Evolutionary conservation across 208 protist genomes (phyloP), one percentile per base, ranked within the genome.

Genomic region (Crithidia expoeki): DNA sequence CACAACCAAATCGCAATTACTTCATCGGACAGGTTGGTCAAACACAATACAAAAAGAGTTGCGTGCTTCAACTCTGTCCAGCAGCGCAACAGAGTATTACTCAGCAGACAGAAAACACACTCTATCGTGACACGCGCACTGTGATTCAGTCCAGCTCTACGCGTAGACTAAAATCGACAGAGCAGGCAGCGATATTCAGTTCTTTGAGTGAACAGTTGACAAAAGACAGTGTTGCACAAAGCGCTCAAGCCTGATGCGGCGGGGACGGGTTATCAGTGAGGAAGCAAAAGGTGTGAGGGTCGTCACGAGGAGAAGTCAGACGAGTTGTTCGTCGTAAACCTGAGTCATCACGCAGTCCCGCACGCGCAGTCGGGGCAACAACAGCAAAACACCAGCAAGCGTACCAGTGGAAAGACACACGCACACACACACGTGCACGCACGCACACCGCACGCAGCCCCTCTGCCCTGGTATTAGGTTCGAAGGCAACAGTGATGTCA

Each of bases 261-360:
- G 23, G 51, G 23, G 68, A 46, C 68, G 30, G 68, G 38, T 40
- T n/a, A 50, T 74, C 68, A 74, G 68, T 74, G 68, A 74, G 68
- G 68, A 74, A 74, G 68, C 68, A 74, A 74, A 74, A 74, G 68
- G 52, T 47, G 51, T 74, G 28, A 36, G 11, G 30, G 21, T 74
- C 68, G 52, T 73, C 68, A 73, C 38, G 40, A 52, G 34, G 36
- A 59, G 25, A 25, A 33, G 12, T 73, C 68, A 73, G 68, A 60
- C 68, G 68, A 73, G 68, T 73, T 73, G 68, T 73, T 58, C 47
- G 68, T 73, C 68, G 68, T 66, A 73, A 58, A 73, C 68, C 68
- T 66, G 53, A 42, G 34, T 73, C 68, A 73, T 73, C 68, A 73
- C 28, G 68, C 68, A 73, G 68, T 64, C 57, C 68, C 55, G 55